Conservation (phyloP, 2,329 filamentous ascomycete species). For the Huntiella bhutanensis region DNA sequence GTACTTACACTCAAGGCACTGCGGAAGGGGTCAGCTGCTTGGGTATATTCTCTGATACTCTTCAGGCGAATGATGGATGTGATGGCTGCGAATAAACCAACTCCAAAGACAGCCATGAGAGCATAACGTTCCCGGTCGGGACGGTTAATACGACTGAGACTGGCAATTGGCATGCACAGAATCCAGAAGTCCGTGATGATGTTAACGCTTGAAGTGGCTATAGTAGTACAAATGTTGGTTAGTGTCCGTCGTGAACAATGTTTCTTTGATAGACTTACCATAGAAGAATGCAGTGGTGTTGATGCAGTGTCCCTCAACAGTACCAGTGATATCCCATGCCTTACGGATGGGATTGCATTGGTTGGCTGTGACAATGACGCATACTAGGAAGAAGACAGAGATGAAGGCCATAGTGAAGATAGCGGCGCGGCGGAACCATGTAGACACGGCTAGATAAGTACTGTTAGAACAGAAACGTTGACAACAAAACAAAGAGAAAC, state of each 20-base stretch:
- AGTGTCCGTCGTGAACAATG: background rate
- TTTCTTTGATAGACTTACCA: slow-evolving; percentile 15
- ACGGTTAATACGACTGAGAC: slow-evolving; percentile 27
- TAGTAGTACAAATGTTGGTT: background rate
- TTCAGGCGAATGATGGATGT: slow-evolving; percentile 22
- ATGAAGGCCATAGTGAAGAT: slow-evolving; percentile 21
- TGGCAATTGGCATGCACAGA: slow-evolving; percentile 24
- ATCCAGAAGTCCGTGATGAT: slow-evolving; percentile 29
- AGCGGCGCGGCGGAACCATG: slow-evolving; percentile 12
- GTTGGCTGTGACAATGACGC: slow-evolving; percentile 20
- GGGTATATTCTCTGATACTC: slow-evolving; percentile 21
- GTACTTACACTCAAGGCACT: slow-evolving; percentile 15
- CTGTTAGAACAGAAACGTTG: background rate
- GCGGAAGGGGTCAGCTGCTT: slow-evolving; percentile 19
- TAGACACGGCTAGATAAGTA: slow-evolving; percentile 4
- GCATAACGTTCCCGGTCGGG: slow-evolving; percentile 30
- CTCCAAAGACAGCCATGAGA: slow-evolving; percentile 26
- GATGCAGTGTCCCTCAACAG: slow-evolving; percentile 21
- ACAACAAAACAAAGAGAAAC: slow-evolving; percentile 1
- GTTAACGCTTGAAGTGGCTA: slow-evolving; percentile 25
- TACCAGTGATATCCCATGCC: slow-evolving; percentile 21
- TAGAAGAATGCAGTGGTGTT: slow-evolving; percentile 24
- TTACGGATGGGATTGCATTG: slow-evolving; percentile 25
- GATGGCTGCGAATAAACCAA: slow-evolving; percentile 20
- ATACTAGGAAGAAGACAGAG: slow-evolving; percentile 22